These are phyloP conservation scores for Willaertia magna DNA, from an alignment of 208 protist species.

Conservation along the genomic window DNA sequence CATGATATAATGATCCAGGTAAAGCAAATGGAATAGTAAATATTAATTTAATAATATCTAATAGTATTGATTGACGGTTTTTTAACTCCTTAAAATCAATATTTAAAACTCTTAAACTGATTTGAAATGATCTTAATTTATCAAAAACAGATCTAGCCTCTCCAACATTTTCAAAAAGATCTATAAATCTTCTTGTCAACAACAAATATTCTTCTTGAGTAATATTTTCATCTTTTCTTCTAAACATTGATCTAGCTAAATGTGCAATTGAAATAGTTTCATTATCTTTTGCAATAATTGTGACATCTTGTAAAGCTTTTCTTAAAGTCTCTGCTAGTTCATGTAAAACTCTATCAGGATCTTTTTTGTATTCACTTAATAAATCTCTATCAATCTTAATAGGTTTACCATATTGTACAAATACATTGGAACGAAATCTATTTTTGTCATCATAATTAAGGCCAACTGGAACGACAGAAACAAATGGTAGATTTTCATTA, in stretches of 20 bases:
- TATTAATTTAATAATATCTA: neutral
- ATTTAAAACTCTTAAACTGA: neutral
- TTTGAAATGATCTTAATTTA: neutral
- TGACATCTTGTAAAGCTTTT: neutral
- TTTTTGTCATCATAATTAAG: neutral
- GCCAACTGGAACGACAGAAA: neutral
- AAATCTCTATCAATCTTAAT: neutral
- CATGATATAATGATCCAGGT: neutral
- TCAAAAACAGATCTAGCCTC: neutral
- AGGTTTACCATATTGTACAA: neutral
- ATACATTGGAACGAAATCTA: neutral
- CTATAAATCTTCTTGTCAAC: neutral
- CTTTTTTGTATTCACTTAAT: neutral
- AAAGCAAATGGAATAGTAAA: neutral
- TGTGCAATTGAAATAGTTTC: neutral
- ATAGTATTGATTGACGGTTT: neutral
- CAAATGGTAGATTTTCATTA: neutral
- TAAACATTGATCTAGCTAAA: neutral
- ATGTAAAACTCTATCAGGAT: neutral
- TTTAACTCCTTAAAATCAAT: neutral
- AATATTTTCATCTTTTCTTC: neutral
- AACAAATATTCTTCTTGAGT: neutral
- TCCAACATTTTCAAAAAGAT: neutral
- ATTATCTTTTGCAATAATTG: neutral
- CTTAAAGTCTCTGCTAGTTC: neutral